Evolutionary conservation across 202 grass and related monocot genomes (phyloP).

Genomic region (Hordeum pubiflorum): DNA sequence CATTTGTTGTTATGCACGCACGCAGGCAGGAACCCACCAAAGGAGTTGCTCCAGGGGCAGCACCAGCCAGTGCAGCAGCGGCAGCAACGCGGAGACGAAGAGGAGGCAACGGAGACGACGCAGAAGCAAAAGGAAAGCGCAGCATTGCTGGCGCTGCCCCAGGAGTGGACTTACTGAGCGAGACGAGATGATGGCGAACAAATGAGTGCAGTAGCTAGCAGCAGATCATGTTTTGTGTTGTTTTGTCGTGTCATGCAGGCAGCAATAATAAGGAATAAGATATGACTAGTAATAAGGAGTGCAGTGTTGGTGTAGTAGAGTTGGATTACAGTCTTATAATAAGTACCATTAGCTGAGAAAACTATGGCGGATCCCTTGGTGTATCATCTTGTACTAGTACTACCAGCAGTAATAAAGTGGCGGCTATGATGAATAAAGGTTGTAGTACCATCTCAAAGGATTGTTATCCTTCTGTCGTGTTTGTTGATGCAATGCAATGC

Average conservation of each 20-base stretch:
- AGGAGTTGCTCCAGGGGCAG: neutral
- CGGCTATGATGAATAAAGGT: neutral
- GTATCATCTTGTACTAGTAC: neutral
- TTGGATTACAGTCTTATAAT: neutral
- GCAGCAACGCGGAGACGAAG: neutral
- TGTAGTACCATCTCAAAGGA: too few species aligned
- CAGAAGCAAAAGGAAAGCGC: neutral
- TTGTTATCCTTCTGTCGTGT: too few species aligned
- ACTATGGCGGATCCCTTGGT: neutral
- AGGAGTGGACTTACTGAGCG: slow-evolving; percentile 41
- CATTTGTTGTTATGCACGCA: neutral
- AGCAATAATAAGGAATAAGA: too few species aligned
- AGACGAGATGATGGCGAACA: neutral
- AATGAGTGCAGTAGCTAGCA: neutral
- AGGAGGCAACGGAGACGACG: neutral
- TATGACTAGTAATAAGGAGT: neutral
- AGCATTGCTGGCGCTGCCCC: slow-evolving; percentile 12
- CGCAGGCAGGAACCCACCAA: neutral
- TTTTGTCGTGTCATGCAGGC: too few species aligned
- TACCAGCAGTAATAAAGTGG: neutral
- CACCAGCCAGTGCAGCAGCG: neutral
- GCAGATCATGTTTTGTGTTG: neutral
- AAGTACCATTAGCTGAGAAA: neutral
- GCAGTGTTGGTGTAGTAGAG: neutral
- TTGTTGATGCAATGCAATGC: neutral